Evolutionary conservation across 192 early-diverging fungal genomes (phyloP).

Genomic region (Podila epigama): DNA sequence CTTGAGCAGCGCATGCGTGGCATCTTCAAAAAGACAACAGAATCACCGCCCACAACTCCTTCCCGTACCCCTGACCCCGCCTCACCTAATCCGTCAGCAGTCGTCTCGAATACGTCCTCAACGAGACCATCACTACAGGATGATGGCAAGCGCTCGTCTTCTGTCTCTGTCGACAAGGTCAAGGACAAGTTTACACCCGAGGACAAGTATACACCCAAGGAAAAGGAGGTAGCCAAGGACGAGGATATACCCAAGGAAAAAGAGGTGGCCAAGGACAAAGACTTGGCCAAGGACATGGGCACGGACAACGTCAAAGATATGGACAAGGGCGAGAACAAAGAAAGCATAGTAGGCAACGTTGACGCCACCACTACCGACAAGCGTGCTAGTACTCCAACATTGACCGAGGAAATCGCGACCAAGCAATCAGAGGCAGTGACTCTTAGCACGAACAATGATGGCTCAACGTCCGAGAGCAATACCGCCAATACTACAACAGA

Average conservation of each 20-base stretch:
- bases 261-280: not conserved
- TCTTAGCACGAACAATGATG: too few species aligned
- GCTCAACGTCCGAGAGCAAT: too few species aligned
- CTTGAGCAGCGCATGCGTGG: slow-evolving; percentile 59
- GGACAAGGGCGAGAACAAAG: not conserved
- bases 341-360: too few species aligned
- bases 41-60: slow-evolving; percentile 20
- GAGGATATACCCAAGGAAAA: not conserved
- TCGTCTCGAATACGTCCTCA: slow-evolving; percentile 13
- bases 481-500: too few species aligned
- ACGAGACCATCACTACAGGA: not conserved
- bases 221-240: not conserved
- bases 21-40: slow-evolving; percentile 16
- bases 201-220: not conserved
- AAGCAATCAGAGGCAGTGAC: too few species aligned
- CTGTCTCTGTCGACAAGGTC: not conserved
- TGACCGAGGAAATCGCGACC: not conserved
- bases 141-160: not conserved
- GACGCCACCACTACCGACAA: not conserved
- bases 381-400: too few species aligned
- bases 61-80: slow-evolving; percentile 11
- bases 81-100: slow-evolving; percentile 3
- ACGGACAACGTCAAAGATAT: not conserved
- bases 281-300: not conserved
- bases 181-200: slow-evolving; percentile 6